Conservation (phyloP, 805 yeast genomes). For the Saccharomycopsis sp. region DNA sequence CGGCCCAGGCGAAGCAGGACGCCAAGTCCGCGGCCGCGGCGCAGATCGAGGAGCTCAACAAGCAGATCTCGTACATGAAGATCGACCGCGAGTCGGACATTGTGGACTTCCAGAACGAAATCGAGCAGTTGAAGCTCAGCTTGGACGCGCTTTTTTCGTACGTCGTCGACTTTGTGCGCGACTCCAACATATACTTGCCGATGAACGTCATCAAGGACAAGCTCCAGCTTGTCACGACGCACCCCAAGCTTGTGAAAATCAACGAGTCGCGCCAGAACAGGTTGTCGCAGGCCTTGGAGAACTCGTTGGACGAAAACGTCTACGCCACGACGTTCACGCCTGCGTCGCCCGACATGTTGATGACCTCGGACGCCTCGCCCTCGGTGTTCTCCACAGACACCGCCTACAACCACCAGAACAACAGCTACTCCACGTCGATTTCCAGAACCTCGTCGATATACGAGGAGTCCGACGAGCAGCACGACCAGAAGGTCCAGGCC, state of each 20-base stretch:
- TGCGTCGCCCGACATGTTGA: constrained; percentile 7
- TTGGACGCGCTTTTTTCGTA: constrained; percentile 1
- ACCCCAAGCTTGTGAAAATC: constrained; percentile 4
- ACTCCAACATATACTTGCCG: constrained; percentile 13
- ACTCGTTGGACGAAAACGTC: constrained; percentile 9
- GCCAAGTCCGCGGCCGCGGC: constrained; percentile 20
- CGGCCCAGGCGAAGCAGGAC: constrained; percentile 4
- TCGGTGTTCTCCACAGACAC: constrained; percentile 13
- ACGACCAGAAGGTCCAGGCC: constrained; percentile 3
- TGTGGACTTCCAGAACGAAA: not conserved
- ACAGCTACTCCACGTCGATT: constrained; percentile 16
- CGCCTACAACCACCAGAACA: constrained; percentile 17
- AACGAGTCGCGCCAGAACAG: constrained; percentile 3
- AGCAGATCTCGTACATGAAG: not conserved
- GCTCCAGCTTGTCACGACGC: constrained; percentile 4
- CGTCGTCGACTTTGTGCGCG: constrained; percentile 11
- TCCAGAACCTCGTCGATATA: constrained; percentile 18
- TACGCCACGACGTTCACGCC: constrained; percentile 3
- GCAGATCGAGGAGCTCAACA: constrained; percentile 3
- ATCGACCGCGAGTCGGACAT: constrained; percentile 6
- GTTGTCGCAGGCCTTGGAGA: constrained; percentile 5
- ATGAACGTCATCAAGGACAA: constrained; percentile 16
- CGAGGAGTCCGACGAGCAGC: not conserved
- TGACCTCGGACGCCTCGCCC: constrained; percentile 11
- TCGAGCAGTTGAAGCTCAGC: not conserved